These are phyloP conservation scores for Claviceps citrina DNA, from an alignment of 2,329 filamentous ascomycete genomes.

Conservation along the genomic window DNA sequence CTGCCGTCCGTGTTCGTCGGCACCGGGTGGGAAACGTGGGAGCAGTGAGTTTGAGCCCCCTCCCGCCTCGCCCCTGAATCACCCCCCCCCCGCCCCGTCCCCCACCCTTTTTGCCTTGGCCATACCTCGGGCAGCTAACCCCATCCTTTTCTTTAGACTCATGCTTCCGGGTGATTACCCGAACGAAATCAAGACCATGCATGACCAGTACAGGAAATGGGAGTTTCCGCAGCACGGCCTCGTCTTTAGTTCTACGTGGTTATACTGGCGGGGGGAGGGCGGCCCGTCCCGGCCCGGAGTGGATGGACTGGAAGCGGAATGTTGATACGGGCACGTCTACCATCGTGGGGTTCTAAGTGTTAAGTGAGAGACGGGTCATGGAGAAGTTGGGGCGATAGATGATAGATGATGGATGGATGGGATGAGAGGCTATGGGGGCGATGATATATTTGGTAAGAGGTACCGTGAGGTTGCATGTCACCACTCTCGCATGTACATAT, in stretches of 20 bases:
- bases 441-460: too few species aligned
- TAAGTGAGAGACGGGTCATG: too few species aligned
- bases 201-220: conserved; percentile 6
- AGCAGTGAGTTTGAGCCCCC: conserved; percentile 26
- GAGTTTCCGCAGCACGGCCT: conserved; percentile 10
- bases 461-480: too few species aligned
- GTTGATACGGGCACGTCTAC: too few species aligned
- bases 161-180: background rate
- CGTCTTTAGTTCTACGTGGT: conserved; percentile 10
- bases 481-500: too few species aligned
- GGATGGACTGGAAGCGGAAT: too few species aligned
- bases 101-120: too few species aligned
- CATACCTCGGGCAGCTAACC: background rate
- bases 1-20: conserved; percentile 43
- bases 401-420: too few species aligned
- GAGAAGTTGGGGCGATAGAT: too few species aligned
- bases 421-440: too few species aligned
- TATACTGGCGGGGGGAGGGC: conserved; percentile 11
- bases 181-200: conserved; percentile 7
- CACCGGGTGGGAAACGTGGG: conserved; percentile 36
- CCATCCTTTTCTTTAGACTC: background rate
- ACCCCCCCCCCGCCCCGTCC: rapidly evolving
- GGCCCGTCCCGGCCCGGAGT: too few species aligned
- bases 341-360: too few species aligned
- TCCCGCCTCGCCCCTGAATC: background rate